Percentiles rank a stretch among this genome's conserved stretches.
phyloP scores from a whole-genome alignment of 768 basidiomycete genomes.

The Mycena filopes region DNA sequence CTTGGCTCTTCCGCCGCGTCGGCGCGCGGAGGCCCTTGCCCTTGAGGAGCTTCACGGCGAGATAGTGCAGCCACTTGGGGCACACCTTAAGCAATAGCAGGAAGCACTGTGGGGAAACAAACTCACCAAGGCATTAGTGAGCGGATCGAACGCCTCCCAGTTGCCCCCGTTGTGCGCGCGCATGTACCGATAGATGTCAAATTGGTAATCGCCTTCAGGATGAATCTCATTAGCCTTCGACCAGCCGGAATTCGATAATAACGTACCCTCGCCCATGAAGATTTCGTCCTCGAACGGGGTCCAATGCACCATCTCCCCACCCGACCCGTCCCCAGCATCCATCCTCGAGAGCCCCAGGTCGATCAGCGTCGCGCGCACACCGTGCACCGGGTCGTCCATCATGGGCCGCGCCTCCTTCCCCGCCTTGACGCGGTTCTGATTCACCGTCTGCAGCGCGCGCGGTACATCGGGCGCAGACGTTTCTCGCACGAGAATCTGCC shows the following conservation, averaged over 20 bases:
- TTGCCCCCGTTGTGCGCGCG: constrained; percentile 61
- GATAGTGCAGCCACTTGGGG: constrained; percentile 90
- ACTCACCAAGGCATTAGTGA: constrained; percentile 91
- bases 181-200: constrained; percentile 95
- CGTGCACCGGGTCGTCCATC: constrained; percentile 77
- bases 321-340: constrained; percentile 62
- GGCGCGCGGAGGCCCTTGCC: constrained; percentile 73
- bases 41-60: constrained; percentile 76
- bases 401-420: constrained; percentile 34
- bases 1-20: constrained; percentile 52
- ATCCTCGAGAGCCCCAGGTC: constrained; percentile 94
- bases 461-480: constrained; percentile 38
- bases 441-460: constrained; percentile 45
- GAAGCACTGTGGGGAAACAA: background rate
- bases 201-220: constrained; percentile 85
- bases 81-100: background rate
- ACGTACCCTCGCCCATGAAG: constrained; percentile 88
- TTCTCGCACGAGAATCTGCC: constrained; percentile 89
- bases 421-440: constrained; percentile 44
- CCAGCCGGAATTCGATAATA: constrained; percentile 10
- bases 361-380: constrained; percentile 86
- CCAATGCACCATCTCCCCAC: constrained; percentile 67
- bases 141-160: constrained; percentile 84
- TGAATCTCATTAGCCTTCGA: background rate
- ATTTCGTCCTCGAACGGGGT: constrained; percentile 89